These are phyloP conservation scores for Tulasnella sp. DNA, from an alignment of 768 basidiomycete genomes.

Conservation along the genomic window DNA sequence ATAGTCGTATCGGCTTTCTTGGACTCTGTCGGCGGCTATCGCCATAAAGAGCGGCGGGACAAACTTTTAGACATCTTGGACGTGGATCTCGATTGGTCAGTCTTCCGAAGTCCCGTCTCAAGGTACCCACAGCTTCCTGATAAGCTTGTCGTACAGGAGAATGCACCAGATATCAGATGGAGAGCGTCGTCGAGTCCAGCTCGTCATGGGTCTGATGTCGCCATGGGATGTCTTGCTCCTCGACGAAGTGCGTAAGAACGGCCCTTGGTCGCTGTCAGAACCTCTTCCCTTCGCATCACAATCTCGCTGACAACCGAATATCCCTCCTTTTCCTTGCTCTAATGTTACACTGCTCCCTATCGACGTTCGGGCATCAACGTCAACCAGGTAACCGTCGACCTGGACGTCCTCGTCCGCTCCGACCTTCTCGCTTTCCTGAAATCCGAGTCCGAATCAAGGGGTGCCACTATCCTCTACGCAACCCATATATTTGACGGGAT, in stretches of 20 bases:
- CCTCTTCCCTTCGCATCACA: not conserved
- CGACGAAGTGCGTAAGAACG: slow-evolving; percentile 66
- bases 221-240: slow-evolving; percentile 91
- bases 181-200: slow-evolving; percentile 87
- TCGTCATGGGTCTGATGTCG: slow-evolving; percentile 93
- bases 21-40: slow-evolving; percentile 96
- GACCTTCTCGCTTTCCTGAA: slow-evolving; percentile 87
- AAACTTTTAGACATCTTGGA: slow-evolving; percentile 84
- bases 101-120: not conserved
- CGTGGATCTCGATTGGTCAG: slow-evolving; percentile 78
- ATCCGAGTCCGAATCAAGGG: slow-evolving; percentile 69
- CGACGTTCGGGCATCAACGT: not conserved
- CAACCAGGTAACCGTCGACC: slow-evolving; percentile 84
- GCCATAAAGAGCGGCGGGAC: slow-evolving; percentile 86
- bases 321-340: not conserved
- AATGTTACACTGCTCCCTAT: not conserved
- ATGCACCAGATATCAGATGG: slow-evolving; percentile 97
- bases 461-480: slow-evolving; percentile 89
- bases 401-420: slow-evolving; percentile 91
- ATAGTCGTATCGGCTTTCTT: slow-evolving; percentile 90
- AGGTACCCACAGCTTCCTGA: not conserved
- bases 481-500: slow-evolving; percentile 98
- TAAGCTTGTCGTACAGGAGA: slow-evolving; percentile 48
- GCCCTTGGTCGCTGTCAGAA: not conserved
- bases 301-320: not conserved